A percentile compares a stretch with the other conserved stretches of the same genome.
phyloP scores from a whole-genome alignment of 2,329 filamentous ascomycete species.

The Trichoderma atroviride region DNA sequence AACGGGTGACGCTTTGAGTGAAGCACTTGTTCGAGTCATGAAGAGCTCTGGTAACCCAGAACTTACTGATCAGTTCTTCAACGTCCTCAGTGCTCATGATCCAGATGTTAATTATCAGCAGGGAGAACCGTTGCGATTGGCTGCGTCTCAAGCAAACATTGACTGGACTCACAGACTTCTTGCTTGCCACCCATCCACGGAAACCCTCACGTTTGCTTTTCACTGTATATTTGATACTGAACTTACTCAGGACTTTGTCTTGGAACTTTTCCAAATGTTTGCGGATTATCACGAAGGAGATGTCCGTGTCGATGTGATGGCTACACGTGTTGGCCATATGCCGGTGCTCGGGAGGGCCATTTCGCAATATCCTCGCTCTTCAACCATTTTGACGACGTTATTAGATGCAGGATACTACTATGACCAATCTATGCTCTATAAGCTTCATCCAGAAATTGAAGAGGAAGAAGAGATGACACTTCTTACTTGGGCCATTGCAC shows the following conservation, averaged over 20 bases:
- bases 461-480: slow-evolving; percentile 59
- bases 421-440: slow-evolving; percentile 53
- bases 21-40: slow-evolving; percentile 51
- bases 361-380: slow-evolving; percentile 57
- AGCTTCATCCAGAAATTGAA: slow-evolving; percentile 49
- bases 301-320: slow-evolving; percentile 55
- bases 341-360: slow-evolving; percentile 58
- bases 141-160: slow-evolving; percentile 55
- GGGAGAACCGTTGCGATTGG: slow-evolving; percentile 57
- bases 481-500: slow-evolving; percentile 63
- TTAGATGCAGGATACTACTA: slow-evolving; percentile 63
- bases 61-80: slow-evolving; percentile 51
- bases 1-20: slow-evolving; percentile 48
- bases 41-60: slow-evolving; percentile 44
- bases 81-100: slow-evolving; percentile 42
- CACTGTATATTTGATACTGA: slow-evolving; percentile 58
- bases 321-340: slow-evolving; percentile 45
- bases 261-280: slow-evolving; percentile 56
- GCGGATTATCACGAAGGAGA: slow-evolving; percentile 52
- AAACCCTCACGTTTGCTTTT: slow-evolving; percentile 56
- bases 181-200: slow-evolving; percentile 51
- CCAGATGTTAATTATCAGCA: slow-evolving; percentile 54
- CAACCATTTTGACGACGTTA: slow-evolving; percentile 54
- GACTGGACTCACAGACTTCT: slow-evolving; percentile 56
- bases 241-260: slow-evolving; percentile 52